Evolutionary conservation across 208 protist genomes (phyloP), one percentile per base, ranked within the genome.

Genomic region (Phytomonas francai): DNA sequence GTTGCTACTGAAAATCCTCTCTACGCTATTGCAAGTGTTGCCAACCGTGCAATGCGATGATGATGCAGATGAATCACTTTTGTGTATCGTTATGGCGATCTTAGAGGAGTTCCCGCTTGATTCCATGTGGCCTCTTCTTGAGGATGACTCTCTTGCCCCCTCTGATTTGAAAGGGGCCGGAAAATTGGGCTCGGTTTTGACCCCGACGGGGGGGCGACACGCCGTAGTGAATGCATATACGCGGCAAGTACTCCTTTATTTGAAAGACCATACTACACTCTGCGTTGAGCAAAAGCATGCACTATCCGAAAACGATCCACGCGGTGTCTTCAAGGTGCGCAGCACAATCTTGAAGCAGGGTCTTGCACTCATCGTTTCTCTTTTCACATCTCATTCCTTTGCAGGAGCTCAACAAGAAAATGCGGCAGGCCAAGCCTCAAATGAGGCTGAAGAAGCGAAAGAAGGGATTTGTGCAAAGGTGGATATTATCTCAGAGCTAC

Each of bases 331-430:
- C 27, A 69, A 69, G 33, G 73, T 95, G 32, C 63, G 70, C 56
- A 63, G 65, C 42, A 66, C 63, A 22, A 34, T 88, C 32, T 63
- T 88, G 42, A 86, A 85, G 33, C 80, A 95, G 68, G 71, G 77
- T 31, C 76, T 95, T 51, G 74, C 81, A 66, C 69, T 95, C 32
- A 95, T 95, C 85, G 83, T 88, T 3, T 71, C 72, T 9, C 64
- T 95, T 51, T 79, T 95, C 29, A 67, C 84, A 5, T 7, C 45
- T 54, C 45, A 54, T 54, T 54, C 45, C 22, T 54, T 19, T 54
- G 25, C 8, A 54, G 45, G 45, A 25, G 45, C 19, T 54, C 45
- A 54, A 12, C 69, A 70, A 14, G 39, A 75, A 2, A 19, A 70
- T 33, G 73, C 71, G 31, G 59, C 59, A 16, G 34, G 12, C 27